These are phyloP conservation scores for Beta vulgaris DNA, from an alignment of 148 eudicot species.

Conservation along the genomic window DNA sequence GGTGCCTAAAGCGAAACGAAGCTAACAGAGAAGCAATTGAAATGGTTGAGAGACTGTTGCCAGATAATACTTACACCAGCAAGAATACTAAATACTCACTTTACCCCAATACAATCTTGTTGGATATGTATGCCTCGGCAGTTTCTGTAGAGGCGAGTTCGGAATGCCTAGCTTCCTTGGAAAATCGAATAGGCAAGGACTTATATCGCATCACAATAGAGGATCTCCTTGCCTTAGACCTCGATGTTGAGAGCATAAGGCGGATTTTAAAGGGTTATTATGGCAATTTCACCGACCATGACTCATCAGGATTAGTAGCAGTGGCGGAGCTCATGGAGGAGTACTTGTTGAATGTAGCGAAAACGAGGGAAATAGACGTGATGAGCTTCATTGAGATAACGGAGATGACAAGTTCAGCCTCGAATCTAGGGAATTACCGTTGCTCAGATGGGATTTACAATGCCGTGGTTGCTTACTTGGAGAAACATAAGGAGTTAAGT, in stretches of 20 bases:
- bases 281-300: slow-evolving; percentile 28
- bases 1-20: slow-evolving; percentile 33
- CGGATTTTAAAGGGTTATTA: slow-evolving; percentile 60
- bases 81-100: slow-evolving; percentile 24
- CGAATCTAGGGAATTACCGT: slow-evolving; percentile 29
- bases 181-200: slow-evolving; percentile 58
- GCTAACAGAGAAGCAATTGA: slow-evolving; percentile 49
- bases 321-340: slow-evolving; percentile 68
- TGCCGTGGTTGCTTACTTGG: slow-evolving; percentile 57
- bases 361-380: slow-evolving; percentile 41
- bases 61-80: slow-evolving; percentile 12
- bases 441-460: slow-evolving; percentile 58
- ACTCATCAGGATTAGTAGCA: slow-evolving; percentile 26
- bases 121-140: slow-evolving; percentile 45
- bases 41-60: slow-evolving; percentile 53
- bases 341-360: slow-evolving; percentile 56
- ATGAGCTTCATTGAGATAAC: slow-evolving; percentile 43
- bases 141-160: slow-evolving; percentile 30
- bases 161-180: slow-evolving; percentile 45
- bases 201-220: slow-evolving; percentile 41
- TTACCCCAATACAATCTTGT: slow-evolving; percentile 40
- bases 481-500: slow-evolving; percentile 48
- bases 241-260: slow-evolving; percentile 42
- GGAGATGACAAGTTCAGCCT: slow-evolving; percentile 48
- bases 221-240: slow-evolving; percentile 57